These are phyloP conservation scores for Smallanthus sonchifolius DNA, from an alignment of 129 eudicot genomes.

Conservation along the genomic window DNA sequence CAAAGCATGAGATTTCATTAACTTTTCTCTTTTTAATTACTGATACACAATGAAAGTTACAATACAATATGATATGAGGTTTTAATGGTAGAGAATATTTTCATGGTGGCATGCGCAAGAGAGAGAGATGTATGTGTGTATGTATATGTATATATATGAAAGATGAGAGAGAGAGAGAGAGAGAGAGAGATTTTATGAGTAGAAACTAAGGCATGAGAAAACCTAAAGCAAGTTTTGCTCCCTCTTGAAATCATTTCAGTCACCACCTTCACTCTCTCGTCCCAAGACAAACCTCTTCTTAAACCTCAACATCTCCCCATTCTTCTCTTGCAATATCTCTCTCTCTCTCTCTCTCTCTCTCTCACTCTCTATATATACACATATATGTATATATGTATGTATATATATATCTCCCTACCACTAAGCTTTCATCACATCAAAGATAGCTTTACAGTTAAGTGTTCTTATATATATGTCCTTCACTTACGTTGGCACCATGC, in stretches of 20 bases:
- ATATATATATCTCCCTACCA: background rate
- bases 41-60: slow-evolving; percentile 13
- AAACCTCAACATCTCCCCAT: slow-evolving; percentile 23
- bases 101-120: slow-evolving; percentile 24
- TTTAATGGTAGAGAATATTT: slow-evolving; percentile 12
- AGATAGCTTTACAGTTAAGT: slow-evolving; percentile 10
- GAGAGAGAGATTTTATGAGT: slow-evolving; percentile 43
- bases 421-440: background rate
- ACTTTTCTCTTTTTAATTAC: slow-evolving; percentile 14
- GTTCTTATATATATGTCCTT: background rate
- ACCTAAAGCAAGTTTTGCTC: slow-evolving; percentile 62
- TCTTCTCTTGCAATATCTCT: slow-evolving; percentile 21
- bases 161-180: background rate
- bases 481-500: slow-evolving; percentile 26
- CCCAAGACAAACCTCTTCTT: slow-evolving; percentile 57
- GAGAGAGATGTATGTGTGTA: too few relatives aligned
- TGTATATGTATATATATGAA: background rate
- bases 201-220: slow-evolving; percentile 65
- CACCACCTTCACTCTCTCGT: slow-evolving; percentile 41
- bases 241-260: slow-evolving; percentile 59
- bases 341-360: slow-evolving; percentile 8
- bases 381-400: background rate
- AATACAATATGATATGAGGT: background rate
- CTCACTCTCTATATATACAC: background rate
- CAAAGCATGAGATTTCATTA: slow-evolving; percentile 28